These are phyloP conservation scores for Hordeum marinum DNA, from an alignment of 176 grass and related monocot genomes.

Conservation along the genomic window DNA sequence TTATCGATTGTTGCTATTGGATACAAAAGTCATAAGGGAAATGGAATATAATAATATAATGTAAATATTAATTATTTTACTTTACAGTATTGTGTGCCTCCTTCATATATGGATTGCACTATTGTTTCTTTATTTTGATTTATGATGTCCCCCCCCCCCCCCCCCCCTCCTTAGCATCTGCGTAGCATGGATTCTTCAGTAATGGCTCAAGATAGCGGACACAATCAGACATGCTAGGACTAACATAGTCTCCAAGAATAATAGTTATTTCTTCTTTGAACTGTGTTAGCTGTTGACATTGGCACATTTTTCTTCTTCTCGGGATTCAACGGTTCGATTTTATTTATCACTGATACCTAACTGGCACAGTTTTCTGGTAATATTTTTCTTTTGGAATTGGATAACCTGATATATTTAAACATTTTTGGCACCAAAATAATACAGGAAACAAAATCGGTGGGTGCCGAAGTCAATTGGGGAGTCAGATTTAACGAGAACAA, in stretches of 20 bases:
- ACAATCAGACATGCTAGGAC: neutral
- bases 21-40: neutral
- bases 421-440: conserved; percentile 14
- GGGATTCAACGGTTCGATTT: neutral
- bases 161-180: neutral
- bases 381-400: neutral
- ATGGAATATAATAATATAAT: neutral
- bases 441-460: conserved; percentile 95
- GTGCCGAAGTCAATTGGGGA: conserved; percentile 98
- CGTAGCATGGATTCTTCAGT: neutral
- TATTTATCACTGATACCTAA: neutral
- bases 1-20: neutral
- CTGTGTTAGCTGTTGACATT: neutral
- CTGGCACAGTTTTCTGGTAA: neutral
- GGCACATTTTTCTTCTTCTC: neutral
- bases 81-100: neutral
- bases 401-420: conserved; percentile 1
- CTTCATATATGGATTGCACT: neutral
- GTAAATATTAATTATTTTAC: neutral
- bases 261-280: neutral
- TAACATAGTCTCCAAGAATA: neutral
- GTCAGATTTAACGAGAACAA: conserved; percentile 75
- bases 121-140: too few species aligned
- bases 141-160: neutral
- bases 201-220: neutral